Base-by-base conservation (phyloP, 2,329 filamentous ascomycete species). In the Fusarium buxicola region DNA sequence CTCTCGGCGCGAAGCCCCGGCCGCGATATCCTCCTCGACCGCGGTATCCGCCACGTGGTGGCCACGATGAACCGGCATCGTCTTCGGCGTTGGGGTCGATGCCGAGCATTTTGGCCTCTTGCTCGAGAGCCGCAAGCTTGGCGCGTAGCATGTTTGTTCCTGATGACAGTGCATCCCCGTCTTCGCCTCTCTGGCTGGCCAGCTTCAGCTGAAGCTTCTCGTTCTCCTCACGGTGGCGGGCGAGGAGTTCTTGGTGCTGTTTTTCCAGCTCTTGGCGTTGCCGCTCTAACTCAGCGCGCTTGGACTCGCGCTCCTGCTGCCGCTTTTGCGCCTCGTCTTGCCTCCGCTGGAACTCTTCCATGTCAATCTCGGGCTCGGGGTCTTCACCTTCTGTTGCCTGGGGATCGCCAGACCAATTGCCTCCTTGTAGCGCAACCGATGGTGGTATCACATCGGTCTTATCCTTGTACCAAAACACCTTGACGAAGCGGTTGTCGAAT, bases 401-500 rank as follows among this genome's bases (percentile, higher is more conserved):
- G 18, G 62, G 58, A 24, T 65, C 66, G 2, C 60, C 61, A 2
- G 64, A 58, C 48, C 72, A 74, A 40, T 75, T 76, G 9, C 67
- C 53, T 61, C 24, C 70, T 47, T 45, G 65, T n/a, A 30, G 64
- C 28, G 49, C 69, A 61, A 55, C 52, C 2, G 74, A 71, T 11
- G 75, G 58, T 3, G 69, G 70, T 36, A 66, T 12, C 5, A 41
- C 46, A 15, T 81, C 77, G 13, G 77, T 75, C 24, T 83, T 81
- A 7, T 84, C 82, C 66, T 86, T 89, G 71, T 87, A 84, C 91
- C 91, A 94, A 69, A 89, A 93, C 0, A 94, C 89, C 69, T 92
- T 94, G 44, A 95, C 92, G 68, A 95, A 95, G 10, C 92, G 83
- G 67, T 94, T 95, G 69, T 94, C 90, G 71, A 94, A 95, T 39